Percentiles rank a stretch among this genome's conserved stretches.
Conservation (phyloP, 2,329 filamentous ascomycete species). For the Macroventuria anomochaeta region DNA sequence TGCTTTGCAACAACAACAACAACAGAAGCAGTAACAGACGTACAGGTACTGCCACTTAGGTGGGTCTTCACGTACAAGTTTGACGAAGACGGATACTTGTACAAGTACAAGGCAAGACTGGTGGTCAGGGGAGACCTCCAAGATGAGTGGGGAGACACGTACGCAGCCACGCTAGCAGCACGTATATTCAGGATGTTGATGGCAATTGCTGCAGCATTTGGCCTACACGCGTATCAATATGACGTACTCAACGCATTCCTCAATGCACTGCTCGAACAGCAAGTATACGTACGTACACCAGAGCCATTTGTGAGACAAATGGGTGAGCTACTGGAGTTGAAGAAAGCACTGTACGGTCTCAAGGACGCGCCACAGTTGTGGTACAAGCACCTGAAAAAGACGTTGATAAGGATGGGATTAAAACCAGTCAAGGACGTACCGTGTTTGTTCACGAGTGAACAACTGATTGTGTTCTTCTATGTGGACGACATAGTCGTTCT, state of each 20-base stretch:
- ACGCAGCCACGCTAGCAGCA: slow-evolving; percentile 23
- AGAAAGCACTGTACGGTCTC: slow-evolving; percentile 30
- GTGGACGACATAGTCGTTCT: no score
- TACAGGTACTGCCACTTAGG: no score
- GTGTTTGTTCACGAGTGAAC: no score
- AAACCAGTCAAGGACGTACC: no score
- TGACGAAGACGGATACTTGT: no score
- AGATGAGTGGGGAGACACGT: background rate
- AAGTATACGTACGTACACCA: no score
- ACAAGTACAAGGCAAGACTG: slow-evolving; percentile 23
- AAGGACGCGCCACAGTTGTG: slow-evolving; percentile 26
- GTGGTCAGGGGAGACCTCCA: slow-evolving; percentile 24
- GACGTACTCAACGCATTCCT: slow-evolving; percentile 32
- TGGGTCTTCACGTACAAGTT: no score
- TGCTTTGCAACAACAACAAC: no score
- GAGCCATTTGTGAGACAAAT: background rate
- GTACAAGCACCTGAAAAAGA: slow-evolving; percentile 22
- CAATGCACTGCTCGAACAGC: slow-evolving; percentile 25
- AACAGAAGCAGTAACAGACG: no score
- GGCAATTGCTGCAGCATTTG: slow-evolving; percentile 28
- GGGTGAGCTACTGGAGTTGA: background rate
- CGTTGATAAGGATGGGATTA: slow-evolving; percentile 21
- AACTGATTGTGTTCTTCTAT: no score
- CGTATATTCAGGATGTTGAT: slow-evolving; percentile 12
- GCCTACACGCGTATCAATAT: slow-evolving; percentile 25